A percentile compares a stretch with the other conserved stretches of the same genome.
phyloP scores from a whole-genome alignment of 2,329 filamentous ascomycete species.

The Pezicula radicicola region DNA sequence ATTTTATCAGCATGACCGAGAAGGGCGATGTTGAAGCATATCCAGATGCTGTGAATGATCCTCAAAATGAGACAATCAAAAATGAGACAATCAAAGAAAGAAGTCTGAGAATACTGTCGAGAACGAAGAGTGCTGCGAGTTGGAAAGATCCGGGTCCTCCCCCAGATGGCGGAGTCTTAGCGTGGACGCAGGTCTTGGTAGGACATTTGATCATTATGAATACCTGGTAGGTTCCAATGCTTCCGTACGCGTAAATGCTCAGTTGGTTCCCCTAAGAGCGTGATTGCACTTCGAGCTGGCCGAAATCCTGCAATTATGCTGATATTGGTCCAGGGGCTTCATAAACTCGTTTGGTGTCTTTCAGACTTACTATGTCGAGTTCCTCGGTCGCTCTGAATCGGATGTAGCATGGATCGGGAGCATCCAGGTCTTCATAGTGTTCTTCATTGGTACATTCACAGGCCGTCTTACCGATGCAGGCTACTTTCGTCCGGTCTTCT shows the following conservation, averaged over 20 bases:
- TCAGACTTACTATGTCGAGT: constrained; percentile 34
- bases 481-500: constrained; percentile 25
- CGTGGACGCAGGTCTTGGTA: constrained; percentile 13
- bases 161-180: constrained; percentile 8
- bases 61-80: not conserved
- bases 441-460: constrained; percentile 32
- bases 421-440: constrained; percentile 35
- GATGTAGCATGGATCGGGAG: constrained; percentile 40
- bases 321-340: constrained; percentile 18
- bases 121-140: not conserved
- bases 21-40: not conserved
- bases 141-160: constrained; percentile 8
- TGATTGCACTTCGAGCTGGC: not conserved
- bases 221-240: constrained; percentile 7
- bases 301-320: not conserved
- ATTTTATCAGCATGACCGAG: constrained; percentile 3
- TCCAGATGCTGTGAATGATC: not conserved
- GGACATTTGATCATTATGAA: constrained; percentile 6
- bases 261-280: not conserved
- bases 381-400: constrained; percentile 27
- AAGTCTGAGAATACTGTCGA: not conserved
- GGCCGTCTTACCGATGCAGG: constrained; percentile 34
- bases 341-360: constrained; percentile 32
- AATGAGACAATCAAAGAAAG: not conserved
- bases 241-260: not conserved